A percentile compares a stretch with the other conserved stretches of the same genome.
These are phyloP conservation scores for Fusarium liriodendri DNA, from an alignment of 2,329 filamentous ascomycete species.

Conservation along the genomic window DNA sequence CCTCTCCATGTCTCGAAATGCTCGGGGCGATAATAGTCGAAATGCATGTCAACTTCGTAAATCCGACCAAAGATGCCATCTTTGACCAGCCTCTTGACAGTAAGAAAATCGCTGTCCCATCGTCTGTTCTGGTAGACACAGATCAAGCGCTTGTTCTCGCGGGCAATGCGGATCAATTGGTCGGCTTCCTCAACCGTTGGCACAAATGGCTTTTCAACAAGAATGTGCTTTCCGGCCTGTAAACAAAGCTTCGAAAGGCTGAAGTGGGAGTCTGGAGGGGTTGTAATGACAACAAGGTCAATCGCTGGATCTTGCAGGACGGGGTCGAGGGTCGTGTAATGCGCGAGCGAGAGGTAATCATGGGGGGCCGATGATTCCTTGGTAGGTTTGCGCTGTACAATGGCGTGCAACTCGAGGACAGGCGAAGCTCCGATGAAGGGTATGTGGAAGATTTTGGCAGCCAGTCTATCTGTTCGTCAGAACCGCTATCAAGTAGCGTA, in stretches of 20 bases:
- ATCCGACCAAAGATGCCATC: not conserved
- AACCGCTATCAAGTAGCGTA: not conserved
- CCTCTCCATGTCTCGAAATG: not conserved
- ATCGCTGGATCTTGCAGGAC: not conserved
- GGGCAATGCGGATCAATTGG: not conserved
- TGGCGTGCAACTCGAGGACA: not conserved
- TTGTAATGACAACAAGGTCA: not conserved
- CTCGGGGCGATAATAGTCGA: not conserved
- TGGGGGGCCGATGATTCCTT: not conserved
- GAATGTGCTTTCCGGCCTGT: not conserved
- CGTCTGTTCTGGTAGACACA: not conserved
- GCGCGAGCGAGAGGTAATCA: not conserved
- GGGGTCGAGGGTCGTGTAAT: not conserved
- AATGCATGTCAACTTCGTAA: not conserved
- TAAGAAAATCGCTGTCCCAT: not conserved
- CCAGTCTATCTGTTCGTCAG: not conserved
- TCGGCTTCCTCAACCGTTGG: not conserved
- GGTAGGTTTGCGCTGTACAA: not conserved
- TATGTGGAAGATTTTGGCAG: not conserved
- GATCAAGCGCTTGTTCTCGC: not conserved
- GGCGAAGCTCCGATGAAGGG: not conserved
- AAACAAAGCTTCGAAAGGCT: not conserved
- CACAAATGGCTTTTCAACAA: not conserved
- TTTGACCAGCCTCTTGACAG: not conserved
- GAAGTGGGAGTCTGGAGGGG: not conserved